Conservation (phyloP, 2,329 filamentous ascomycete genomes). For the Magnaporthiopsis poae region DNA sequence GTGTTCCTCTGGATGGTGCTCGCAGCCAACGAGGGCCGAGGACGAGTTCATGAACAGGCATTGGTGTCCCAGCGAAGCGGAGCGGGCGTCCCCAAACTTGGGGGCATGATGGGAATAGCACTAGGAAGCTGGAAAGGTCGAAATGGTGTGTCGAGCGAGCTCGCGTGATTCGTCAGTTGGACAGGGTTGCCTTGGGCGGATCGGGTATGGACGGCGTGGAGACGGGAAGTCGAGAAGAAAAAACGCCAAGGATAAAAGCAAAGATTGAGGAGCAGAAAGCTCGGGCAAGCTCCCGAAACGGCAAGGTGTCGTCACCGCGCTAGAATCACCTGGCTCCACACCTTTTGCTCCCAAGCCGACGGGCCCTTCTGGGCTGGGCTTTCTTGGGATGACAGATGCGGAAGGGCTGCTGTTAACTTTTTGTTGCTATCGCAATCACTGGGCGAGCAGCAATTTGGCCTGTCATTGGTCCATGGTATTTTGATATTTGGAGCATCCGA, state of each 20-base stretch:
- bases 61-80: neutral
- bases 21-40: neutral
- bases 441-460: no score
- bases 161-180: neutral
- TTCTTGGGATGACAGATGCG: neutral
- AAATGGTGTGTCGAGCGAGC: neutral
- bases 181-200: neutral
- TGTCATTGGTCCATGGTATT: no score
- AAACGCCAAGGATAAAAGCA: neutral
- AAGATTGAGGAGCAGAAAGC: neutral
- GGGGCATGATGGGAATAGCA: neutral
- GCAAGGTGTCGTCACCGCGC: neutral
- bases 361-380: neutral
- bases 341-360: neutral
- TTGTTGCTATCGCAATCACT: no score
- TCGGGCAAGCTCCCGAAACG: neutral
- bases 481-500: neutral
- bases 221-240: neutral
- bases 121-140: neutral
- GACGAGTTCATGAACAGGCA: neutral
- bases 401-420: neutral
- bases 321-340: neutral
- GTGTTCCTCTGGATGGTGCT: neutral
- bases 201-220: neutral
- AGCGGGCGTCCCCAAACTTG: neutral